These are phyloP conservation scores for Lasiosphaeria hispida DNA, from an alignment of 495 filamentous ascomycete species.

Conservation along the genomic window DNA sequence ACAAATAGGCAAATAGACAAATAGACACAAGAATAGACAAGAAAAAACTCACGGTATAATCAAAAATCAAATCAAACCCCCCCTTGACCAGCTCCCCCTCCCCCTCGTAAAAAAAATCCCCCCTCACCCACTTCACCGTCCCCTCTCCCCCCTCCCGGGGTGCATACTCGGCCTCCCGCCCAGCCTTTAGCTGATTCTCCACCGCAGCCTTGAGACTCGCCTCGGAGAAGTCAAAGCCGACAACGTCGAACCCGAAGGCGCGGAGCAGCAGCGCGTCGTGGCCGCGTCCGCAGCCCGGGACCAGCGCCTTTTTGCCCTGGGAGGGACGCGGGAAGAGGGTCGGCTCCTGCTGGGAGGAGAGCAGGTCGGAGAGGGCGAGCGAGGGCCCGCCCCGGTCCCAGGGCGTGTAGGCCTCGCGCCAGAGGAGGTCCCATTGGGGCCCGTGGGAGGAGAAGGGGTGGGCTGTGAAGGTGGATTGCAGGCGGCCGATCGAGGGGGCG, in stretches of 20 bases:
- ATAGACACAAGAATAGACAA: neutral
- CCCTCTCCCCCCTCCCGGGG: conserved; percentile 48
- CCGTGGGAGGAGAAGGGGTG: conserved; percentile 29
- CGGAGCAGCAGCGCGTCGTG: conserved; percentile 72
- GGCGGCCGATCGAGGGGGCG: conserved; percentile 9
- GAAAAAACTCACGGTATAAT: conserved; percentile 66
- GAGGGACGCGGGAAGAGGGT: conserved; percentile 42
- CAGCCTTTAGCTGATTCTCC: conserved; percentile 39
- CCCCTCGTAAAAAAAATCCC: conserved; percentile 68
- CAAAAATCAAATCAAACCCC: conserved; percentile 76
- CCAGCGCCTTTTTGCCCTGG: conserved; percentile 42
- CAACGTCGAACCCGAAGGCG: conserved; percentile 68
- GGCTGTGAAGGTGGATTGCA: conserved; percentile 24
- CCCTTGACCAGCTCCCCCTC: conserved; percentile 37
- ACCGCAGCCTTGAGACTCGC: conserved; percentile 55
- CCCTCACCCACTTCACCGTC: conserved; percentile 56
- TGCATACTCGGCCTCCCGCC: conserved; percentile 41
- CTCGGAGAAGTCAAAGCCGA: conserved; percentile 65
- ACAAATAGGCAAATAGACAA: neutral
- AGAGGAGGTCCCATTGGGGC: conserved; percentile 61
- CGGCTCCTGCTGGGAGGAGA: conserved; percentile 39
- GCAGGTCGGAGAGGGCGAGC: conserved; percentile 63
- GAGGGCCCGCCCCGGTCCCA: conserved; percentile 68
- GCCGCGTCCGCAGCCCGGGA: conserved; percentile 74
- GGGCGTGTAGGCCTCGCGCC: conserved; percentile 62